phyloP scores from a whole-genome alignment of 805 yeast species.

The Candida silvatica region DNA sequence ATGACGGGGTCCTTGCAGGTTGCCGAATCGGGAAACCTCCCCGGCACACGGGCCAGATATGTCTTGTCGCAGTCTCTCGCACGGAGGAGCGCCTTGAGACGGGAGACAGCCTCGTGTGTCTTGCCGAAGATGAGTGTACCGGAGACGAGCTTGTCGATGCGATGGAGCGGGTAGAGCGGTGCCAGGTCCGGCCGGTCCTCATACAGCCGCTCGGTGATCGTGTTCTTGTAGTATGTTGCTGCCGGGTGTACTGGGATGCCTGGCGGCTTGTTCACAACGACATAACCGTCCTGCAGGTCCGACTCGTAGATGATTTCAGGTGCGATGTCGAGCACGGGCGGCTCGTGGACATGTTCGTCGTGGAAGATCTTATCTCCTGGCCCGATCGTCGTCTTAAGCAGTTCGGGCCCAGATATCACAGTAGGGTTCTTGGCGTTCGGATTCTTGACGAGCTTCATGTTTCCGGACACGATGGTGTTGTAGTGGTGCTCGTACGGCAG shows the following conservation, averaged over 20 bases:
- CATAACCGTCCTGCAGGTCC: constrained; percentile 25
- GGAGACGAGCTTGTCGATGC: constrained; percentile 42
- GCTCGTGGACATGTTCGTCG: constrained; percentile 37
- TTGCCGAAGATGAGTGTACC: constrained; percentile 39
- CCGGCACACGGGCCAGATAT: constrained; percentile 34
- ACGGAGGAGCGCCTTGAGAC: constrained; percentile 1
- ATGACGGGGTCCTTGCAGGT: constrained; percentile 29
- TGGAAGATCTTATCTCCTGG: constrained; percentile 19
- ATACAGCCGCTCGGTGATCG: constrained; percentile 33
- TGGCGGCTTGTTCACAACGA: constrained; percentile 42
- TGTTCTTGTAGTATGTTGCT: constrained; percentile 33
- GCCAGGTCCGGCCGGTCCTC: not conserved
- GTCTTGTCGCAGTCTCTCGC: constrained; percentile 19
- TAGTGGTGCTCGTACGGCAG: constrained; percentile 5
- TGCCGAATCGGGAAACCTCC: constrained; percentile 27
- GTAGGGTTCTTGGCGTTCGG: constrained; percentile 1
- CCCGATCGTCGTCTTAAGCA: constrained; percentile 6
- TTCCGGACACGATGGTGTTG: constrained; percentile 7
- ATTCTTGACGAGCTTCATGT: constrained; percentile 7
- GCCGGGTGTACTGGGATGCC: constrained; percentile 51
- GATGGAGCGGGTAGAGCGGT: constrained; percentile 29
- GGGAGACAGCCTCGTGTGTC: constrained; percentile 6
- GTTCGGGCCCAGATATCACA: too few species aligned
- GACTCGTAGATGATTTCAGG: constrained; percentile 25
- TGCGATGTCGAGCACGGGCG: constrained; percentile 22